Evolutionary conservation across 768 basidiomycete species (phyloP).

Genomic region (Scleroderma bovista): DNA sequence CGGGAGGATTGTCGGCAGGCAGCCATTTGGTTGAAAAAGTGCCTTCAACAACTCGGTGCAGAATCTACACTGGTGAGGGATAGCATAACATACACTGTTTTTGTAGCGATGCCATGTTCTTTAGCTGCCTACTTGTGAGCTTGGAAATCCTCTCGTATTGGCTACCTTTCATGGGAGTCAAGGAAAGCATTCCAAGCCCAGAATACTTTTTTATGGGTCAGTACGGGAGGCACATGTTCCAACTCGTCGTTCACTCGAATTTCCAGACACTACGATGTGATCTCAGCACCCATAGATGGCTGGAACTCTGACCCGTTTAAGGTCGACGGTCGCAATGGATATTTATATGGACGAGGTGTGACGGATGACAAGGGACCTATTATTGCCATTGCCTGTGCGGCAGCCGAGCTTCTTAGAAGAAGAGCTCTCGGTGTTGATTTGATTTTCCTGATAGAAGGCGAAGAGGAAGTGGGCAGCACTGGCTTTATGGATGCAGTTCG

Average conservation of each 20-base stretch:
- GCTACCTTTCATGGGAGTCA: constrained; percentile 79
- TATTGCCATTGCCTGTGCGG: constrained; percentile 86
- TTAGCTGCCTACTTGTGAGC: constrained; percentile 73
- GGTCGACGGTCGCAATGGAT: constrained; percentile 79
- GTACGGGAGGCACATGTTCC: background rate
- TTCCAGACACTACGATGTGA: constrained; percentile 92
- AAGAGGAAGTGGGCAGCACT: constrained; percentile 90
- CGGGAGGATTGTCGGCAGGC: constrained; percentile 91
- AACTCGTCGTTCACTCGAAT: background rate
- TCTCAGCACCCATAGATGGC: constrained; percentile 64
- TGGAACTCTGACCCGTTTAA: constrained; percentile 87
- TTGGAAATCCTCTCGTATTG: constrained; percentile 81
- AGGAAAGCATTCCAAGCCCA: constrained; percentile 50
- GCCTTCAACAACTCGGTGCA: constrained; percentile 84
- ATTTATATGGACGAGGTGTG: constrained; percentile 85
- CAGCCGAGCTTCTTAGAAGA: constrained; percentile 67
- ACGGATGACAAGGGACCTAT: constrained; percentile 97
- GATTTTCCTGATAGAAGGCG: constrained; percentile 90
- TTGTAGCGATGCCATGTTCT: background rate
- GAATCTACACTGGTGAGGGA: constrained; percentile 61
- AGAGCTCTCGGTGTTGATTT: constrained; percentile 81
- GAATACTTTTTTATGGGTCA: constrained; percentile 89
- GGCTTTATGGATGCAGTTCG: constrained; percentile 79
- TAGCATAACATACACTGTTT: background rate
- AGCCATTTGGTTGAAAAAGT: constrained; percentile 88